Evolutionary conservation across 805 yeast species (phyloP).

Genomic region (Hanseniaspora meyeri): DNA sequence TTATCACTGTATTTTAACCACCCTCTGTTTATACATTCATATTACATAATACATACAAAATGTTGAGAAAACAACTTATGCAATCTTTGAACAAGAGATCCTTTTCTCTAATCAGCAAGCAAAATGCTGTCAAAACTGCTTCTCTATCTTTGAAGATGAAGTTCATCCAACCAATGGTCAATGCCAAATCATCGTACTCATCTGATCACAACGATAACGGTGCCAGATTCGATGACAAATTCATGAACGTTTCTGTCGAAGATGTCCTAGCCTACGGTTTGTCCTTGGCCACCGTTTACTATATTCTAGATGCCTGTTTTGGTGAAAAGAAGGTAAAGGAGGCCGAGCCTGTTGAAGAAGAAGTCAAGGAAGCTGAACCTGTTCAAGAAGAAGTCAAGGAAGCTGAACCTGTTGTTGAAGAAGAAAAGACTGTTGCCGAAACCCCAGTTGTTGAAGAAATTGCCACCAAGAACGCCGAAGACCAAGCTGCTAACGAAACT

Average conservation of each 20-base stretch:
- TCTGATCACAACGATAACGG: not conserved
- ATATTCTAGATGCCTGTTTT: not conserved
- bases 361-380: not conserved
- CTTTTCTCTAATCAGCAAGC: not conserved
- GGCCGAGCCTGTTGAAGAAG: not conserved
- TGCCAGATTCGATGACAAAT: not conserved
- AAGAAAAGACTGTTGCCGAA: not conserved
- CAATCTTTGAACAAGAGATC: not conserved
- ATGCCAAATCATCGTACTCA: not conserved
- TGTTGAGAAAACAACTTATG: not conserved
- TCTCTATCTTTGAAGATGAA: not conserved
- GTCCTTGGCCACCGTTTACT: not conserved
- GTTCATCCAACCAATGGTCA: not conserved
- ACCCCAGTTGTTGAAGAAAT: constrained; percentile 2
- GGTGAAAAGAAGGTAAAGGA: not conserved
- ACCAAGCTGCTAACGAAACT: constrained; percentile 15
- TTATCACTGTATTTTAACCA: not conserved
- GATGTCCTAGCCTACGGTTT: not conserved
- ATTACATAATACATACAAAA: not conserved
- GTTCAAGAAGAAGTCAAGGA: constrained; percentile 15
- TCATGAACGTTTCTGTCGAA: constrained; percentile 1
- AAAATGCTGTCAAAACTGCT: not conserved
- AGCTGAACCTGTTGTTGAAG: constrained; percentile 8
- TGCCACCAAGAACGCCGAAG: constrained; percentile 13
- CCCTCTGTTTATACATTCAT: not conserved